These are phyloP conservation scores for Magnaporthiopsis poae DNA, from an alignment of 2,329 filamentous ascomycete species.

Conservation along the genomic window DNA sequence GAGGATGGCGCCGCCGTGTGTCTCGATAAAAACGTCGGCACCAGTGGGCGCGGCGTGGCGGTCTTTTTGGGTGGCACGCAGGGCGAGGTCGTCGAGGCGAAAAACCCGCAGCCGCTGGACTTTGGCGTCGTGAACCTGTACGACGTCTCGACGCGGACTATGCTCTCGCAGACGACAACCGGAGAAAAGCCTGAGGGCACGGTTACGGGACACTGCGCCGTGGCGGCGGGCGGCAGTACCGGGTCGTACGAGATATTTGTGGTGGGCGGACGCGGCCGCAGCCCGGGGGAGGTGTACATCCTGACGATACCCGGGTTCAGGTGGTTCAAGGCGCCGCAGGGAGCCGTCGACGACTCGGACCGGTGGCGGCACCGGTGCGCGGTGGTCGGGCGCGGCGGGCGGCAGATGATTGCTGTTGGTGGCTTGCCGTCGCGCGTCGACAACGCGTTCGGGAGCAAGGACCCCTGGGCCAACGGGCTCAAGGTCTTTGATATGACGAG, in stretches of 20 bases:
- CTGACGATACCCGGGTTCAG: constrained; percentile 29
- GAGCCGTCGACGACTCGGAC: constrained; percentile 13
- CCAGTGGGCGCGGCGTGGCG: constrained; percentile 11
- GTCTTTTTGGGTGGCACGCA: constrained; percentile 6
- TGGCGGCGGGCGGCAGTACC: constrained; percentile 15
- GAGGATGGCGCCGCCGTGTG: constrained; percentile 22
- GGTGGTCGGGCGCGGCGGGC: constrained; percentile 15
- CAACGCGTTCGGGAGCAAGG: constrained; percentile 18
- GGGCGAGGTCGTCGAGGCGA: not conserved
- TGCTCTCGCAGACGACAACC: constrained; percentile 24
- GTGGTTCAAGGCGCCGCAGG: constrained; percentile 22
- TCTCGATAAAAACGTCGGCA: constrained; percentile 21
- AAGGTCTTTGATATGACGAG: constrained; percentile 31
- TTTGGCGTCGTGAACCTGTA: constrained; percentile 19
- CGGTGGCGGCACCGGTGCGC: constrained; percentile 23
- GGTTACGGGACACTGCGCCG: constrained; percentile 21
- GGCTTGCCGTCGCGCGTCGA: constrained; percentile 14
- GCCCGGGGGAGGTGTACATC: constrained; percentile 23
- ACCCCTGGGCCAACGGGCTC: constrained; percentile 27
- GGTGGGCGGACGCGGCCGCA: constrained; percentile 23
- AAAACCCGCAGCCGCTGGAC: constrained; percentile 14
- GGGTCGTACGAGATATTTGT: constrained; percentile 19
- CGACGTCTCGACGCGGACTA: constrained; percentile 23
- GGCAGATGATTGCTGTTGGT: constrained; percentile 31
- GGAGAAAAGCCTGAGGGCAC: constrained; percentile 18